Conservation (phyloP, 1,139 yeast species). For the Eremothecium coryli region DNA sequence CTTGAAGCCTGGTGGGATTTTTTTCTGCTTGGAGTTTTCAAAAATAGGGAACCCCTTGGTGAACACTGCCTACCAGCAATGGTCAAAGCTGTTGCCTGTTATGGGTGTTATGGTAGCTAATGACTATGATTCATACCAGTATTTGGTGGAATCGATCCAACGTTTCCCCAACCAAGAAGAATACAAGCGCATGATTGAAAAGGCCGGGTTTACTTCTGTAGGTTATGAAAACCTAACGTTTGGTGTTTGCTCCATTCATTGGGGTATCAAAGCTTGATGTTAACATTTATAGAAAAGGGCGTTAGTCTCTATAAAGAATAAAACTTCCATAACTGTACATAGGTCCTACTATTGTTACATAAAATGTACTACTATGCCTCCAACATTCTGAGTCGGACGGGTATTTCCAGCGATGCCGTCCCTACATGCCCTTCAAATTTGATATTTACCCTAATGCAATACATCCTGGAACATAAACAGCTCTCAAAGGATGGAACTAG, state of each 20-base stretch:
- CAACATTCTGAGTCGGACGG: slow-evolving; percentile 20
- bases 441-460: slow-evolving; percentile 33
- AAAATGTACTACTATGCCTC: slow-evolving; percentile 8
- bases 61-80: slow-evolving; percentile 71
- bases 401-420: slow-evolving; percentile 28
- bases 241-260: slow-evolving; percentile 93
- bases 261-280: slow-evolving; percentile 70
- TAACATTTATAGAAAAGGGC: too few relatives aligned
- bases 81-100: slow-evolving; percentile 81
- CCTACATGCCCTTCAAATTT: slow-evolving; percentile 30
- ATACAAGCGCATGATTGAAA: slow-evolving; percentile 83
- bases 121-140: slow-evolving; percentile 92
- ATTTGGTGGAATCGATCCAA: slow-evolving; percentile 86
- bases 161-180: slow-evolving; percentile 88
- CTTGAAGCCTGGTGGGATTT: slow-evolving; percentile 96
- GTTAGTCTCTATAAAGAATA: too few relatives aligned
- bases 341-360: not conserved
- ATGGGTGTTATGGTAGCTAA: slow-evolving; percentile 94
- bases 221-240: slow-evolving; percentile 95
- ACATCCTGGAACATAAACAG: slow-evolving; percentile 45
- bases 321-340: too few relatives aligned
- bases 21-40: slow-evolving; percentile 91
- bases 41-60: slow-evolving; percentile 76
- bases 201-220: slow-evolving; percentile 88
- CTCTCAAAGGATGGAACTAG: slow-evolving; percentile 51